phyloP scores from a whole-genome alignment of 305 asterid species.

The Ilex paraguariensis region DNA sequence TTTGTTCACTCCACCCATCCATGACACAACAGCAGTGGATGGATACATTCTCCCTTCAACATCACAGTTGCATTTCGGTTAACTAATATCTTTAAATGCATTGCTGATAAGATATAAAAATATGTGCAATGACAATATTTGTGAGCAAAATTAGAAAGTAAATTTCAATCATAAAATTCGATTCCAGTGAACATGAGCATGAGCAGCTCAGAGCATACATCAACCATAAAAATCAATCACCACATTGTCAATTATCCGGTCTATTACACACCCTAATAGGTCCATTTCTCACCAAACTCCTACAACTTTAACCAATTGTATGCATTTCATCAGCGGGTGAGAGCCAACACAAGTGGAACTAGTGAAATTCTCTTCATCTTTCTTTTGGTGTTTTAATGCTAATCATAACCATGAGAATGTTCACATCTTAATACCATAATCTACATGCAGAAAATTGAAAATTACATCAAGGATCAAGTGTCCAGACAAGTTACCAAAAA shows the following conservation, averaged over 20 bases:
- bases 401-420: too few species aligned
- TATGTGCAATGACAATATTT: not conserved
- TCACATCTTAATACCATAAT: too few species aligned
- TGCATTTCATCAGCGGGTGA: too few species aligned
- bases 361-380: too few species aligned
- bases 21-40: slow-evolving; percentile 55
- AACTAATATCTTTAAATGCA: not conserved
- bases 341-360: too few species aligned
- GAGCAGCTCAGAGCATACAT: not conserved
- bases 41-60: slow-evolving; percentile 67
- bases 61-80: not conserved
- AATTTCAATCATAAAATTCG: not conserved
- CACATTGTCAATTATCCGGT: too few species aligned
- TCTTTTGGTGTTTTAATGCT: too few species aligned
- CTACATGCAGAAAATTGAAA: too few species aligned
- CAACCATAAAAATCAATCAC: too few species aligned
- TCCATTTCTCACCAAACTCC: too few species aligned
- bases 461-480: not conserved
- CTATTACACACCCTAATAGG: too few species aligned
- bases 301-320: too few species aligned
- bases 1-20: slow-evolving; percentile 54
- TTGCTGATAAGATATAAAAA: not conserved
- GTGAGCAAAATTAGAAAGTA: not conserved
- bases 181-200: not conserved
- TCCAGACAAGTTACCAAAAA: not conserved